Evolutionary conservation across 495 filamentous ascomycete genomes (phyloP), one percentile per base, ranked within the genome.

Genomic region (Physcia stellaris): DNA sequence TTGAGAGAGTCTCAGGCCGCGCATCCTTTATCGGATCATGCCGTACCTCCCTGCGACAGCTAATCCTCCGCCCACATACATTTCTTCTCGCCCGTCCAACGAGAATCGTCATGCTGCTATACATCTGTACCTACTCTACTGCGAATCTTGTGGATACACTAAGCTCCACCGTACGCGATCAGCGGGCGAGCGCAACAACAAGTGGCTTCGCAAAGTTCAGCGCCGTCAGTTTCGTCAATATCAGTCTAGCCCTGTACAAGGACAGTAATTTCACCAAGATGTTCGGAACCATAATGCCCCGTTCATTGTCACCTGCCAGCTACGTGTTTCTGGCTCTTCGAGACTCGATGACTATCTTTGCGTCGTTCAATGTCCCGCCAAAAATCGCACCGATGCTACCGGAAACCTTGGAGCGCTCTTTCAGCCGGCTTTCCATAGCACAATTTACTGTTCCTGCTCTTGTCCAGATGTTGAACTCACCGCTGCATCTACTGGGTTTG

Each of bases 111-210:
- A 59, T 56, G 51, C 41, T 53, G 1, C 43, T 62, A 10, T 62
- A 60, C 17, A 54, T 43, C 21, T 47, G 54, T 9, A 62, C 59
- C 1, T 62, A 54, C 34, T 40, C 43, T 12, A 54, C 58, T 16
- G 59, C 59, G 16, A 62, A 62, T 36, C 38, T 43, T 6, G 36
- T 50, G 18, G 57, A 62, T 24, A 59, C 57, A 3, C 39, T 58
- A 22, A 37, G 74, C 33, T 79, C 83, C 4, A 85, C 79, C 2
- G 43, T 72, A 13, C 61, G 60, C 38, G 56, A 70, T 50, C 56
- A 65, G 27, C 63, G 75, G 36, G 66, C 71, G 39, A 57, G 75
- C 1, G 42, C 18, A 49, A 42, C 26, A 39, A 48, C 33, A 17
- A 38, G 50, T 2, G 39, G 45, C 21, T 47, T 48, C 19, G 11